Percentiles rank a stretch among this genome's conserved stretches.
These are phyloP conservation scores for Mycena galericulata DNA, from an alignment of 768 basidiomycete genomes.

Conservation along the genomic window DNA sequence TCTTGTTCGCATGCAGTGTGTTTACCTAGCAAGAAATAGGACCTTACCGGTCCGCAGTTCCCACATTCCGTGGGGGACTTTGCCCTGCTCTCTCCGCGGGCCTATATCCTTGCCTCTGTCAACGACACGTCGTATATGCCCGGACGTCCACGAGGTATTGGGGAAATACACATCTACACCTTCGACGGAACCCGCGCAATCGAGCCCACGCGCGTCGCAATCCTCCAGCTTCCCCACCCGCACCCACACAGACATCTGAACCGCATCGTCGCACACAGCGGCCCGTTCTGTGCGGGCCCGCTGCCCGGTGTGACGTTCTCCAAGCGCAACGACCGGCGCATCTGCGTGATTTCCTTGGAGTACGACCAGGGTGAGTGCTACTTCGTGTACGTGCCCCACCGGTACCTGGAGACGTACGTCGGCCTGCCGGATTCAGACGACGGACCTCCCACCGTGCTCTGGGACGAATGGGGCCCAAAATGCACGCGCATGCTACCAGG, in stretches of 20 bases:
- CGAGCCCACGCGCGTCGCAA: neutral
- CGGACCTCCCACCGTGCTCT: constrained; percentile 13
- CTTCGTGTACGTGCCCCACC: constrained; percentile 24
- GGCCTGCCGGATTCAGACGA: no score
- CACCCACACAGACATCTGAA: neutral
- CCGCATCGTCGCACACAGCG: constrained; percentile 21
- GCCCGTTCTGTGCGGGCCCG: constrained; percentile 24
- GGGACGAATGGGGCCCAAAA: constrained; percentile 30
- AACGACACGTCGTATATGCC: neutral
- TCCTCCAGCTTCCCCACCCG: neutral
- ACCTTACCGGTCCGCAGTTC: neutral
- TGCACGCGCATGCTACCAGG: constrained; percentile 24
- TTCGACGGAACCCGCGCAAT: neutral
- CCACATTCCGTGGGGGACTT: neutral
- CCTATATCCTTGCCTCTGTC: constrained; percentile 1
- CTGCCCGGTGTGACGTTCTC: constrained; percentile 9
- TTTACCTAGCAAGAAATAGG: neutral
- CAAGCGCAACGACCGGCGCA: constrained; percentile 13
- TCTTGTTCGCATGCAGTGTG: neutral
- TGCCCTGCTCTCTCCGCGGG: constrained; percentile 10
- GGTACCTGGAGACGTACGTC: constrained; percentile 15
- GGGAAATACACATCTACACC: constrained; percentile 2
- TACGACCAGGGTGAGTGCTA: constrained; percentile 11
- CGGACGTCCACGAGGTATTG: neutral
- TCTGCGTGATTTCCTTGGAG: constrained; percentile 25